Base-by-base conservation (phyloP, 306 rosid genomes). In the Quercus rubra region DNA sequence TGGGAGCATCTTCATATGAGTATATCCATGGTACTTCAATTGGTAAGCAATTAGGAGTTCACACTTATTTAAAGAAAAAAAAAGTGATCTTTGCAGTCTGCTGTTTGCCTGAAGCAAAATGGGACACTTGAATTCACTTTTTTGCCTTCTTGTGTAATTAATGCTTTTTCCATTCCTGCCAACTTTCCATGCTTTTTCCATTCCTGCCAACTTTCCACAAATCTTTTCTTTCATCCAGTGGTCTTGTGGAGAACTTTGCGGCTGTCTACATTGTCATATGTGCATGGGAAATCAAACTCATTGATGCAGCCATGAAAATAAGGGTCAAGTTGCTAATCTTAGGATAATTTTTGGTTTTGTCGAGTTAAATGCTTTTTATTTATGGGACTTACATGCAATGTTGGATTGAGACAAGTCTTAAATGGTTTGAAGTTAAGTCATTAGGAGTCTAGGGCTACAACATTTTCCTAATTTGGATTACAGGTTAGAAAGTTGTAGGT, bases 1-100 rank as follows among this genome's bases (percentile, higher is more conserved):
- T 94, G 97, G 98, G 98, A 92, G 83, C 97, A 94, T 84, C 91
- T 94, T 57, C 97, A 92, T 86, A 94, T 94, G 98, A 94, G 98
- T 85, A 85, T 94, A 90, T 87, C 97, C 56, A 94, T 94, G 98
- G 91, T 87, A 71, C 92, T 94, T 89, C 97, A 94, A 84, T 81
- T 94, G 97, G 97, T 94, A 89, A 75, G 96, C 73, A 85, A 78
- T 31, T 80, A 70, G 15, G 59, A 57, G 66, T 62, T 76, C 62
- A 51, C 70, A 12, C 76, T 72, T 81, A 10, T 12, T 3, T 12
- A 46, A 46, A 46, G 54, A 49, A 46, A 46, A 46, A 46, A 46
- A 12, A 12, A 46, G 15, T 46, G 15, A 46, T 46, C 3, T 35
- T 35, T 46, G 5, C 6, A 69, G 27, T 70, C 56, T 46, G 17